These are phyloP conservation scores for Rhododendron vialii DNA, from an alignment of 148 eudicot species.

Conservation along the genomic window DNA sequence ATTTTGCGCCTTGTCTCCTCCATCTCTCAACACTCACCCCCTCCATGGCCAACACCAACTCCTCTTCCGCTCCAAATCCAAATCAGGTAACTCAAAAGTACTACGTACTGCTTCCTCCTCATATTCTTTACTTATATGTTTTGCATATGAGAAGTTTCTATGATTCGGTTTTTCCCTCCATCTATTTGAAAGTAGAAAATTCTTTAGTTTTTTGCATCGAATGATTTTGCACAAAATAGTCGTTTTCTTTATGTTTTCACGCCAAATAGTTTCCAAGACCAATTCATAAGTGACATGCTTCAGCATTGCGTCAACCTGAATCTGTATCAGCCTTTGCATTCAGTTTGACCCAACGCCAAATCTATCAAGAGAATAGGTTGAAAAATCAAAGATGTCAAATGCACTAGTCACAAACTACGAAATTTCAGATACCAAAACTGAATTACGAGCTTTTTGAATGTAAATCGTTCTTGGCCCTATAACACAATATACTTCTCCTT, in stretches of 20 bases:
- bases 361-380: not conserved
- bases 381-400: not conserved
- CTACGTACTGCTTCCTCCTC: not conserved
- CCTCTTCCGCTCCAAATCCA: constrained; percentile 52
- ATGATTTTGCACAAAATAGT: not conserved
- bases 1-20: constrained; percentile 89
- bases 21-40: constrained; percentile 57
- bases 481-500: not conserved
- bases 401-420: not conserved
- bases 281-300: not conserved
- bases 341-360: not conserved
- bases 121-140: not conserved
- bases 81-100: constrained; percentile 21
- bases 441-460: not conserved
- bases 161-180: not conserved
- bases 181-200: not conserved
- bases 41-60: constrained; percentile 84
- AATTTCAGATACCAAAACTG: not conserved
- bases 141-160: not conserved
- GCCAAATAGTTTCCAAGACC: not conserved
- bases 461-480: not conserved
- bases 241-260: not conserved
- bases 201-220: no score
- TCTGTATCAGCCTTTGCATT: not conserved
- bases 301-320: not conserved